Evolutionary conservation across 2,329 filamentous ascomycete genomes (phyloP).

Genomic region (Fusarium sp.): DNA sequence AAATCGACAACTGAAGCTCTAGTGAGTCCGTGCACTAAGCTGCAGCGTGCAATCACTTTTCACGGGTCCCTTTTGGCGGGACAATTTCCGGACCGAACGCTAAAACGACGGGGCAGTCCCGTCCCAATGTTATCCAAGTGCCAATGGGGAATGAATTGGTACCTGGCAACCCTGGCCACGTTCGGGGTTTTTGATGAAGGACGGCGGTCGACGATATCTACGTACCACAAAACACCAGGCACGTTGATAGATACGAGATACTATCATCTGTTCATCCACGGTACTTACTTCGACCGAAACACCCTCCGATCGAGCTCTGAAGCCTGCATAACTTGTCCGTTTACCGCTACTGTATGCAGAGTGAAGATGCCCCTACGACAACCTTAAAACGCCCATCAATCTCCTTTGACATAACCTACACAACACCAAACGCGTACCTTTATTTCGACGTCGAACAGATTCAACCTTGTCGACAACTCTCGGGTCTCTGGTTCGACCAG

Average conservation of each 20-base stretch:
- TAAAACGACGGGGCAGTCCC: slow-evolving; percentile 32
- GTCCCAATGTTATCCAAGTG: slow-evolving; percentile 12
- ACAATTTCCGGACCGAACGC: slow-evolving; percentile 57
- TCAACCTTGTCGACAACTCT: slow-evolving; percentile 7
- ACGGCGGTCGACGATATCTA: slow-evolving; percentile 44
- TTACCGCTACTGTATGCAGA: slow-evolving; percentile 25
- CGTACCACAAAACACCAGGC: slow-evolving; percentile 21
- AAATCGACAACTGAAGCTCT: slow-evolving; percentile 35
- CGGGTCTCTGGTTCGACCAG: slow-evolving; percentile 8
- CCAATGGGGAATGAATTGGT: slow-evolving; percentile 35
- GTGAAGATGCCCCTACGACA: slow-evolving; percentile 51
- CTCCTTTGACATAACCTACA: slow-evolving; percentile 44
- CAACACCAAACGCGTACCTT: slow-evolving; percentile 40
- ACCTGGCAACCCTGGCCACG: slow-evolving; percentile 46
- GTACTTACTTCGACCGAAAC: slow-evolving; percentile 21
- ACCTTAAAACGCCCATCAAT: slow-evolving; percentile 40
- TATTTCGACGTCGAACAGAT: slow-evolving; percentile 12
- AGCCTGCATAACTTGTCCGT: slow-evolving; percentile 6
- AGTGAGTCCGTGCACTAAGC: slow-evolving; percentile 35
- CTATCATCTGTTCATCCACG: slow-evolving; percentile 8
- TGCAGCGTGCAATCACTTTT: slow-evolving; percentile 24
- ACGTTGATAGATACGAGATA: slow-evolving; percentile 22
- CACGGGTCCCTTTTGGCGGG: slow-evolving; percentile 45
- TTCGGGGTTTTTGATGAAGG: slow-evolving; percentile 46
- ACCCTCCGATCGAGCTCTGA: slow-evolving; percentile 20